Evolutionary conservation across 768 basidiomycete species (phyloP).

Genomic region (Daedaleopsis nitida): DNA sequence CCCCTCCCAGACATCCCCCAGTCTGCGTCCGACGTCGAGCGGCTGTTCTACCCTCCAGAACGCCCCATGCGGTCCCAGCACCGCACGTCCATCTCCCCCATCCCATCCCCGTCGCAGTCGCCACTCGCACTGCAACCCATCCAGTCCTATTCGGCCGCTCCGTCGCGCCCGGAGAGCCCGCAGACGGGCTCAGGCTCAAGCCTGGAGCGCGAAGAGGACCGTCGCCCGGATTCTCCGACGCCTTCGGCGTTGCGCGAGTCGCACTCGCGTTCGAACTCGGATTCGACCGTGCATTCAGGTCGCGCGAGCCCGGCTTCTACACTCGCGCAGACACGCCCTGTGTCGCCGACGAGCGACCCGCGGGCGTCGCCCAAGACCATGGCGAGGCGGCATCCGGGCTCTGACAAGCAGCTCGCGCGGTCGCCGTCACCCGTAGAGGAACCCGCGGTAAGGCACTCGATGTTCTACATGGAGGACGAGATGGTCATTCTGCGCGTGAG

Average conservation of each 20-base stretch:
- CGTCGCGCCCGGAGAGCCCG: constrained; percentile 1
- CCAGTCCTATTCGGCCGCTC: not conserved
- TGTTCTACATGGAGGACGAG: constrained; percentile 21
- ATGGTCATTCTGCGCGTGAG: constrained; percentile 18
- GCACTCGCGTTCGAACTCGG: not conserved
- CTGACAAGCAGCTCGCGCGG: constrained; percentile 7
- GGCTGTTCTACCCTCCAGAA: constrained; percentile 13
- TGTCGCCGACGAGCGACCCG: constrained; percentile 10
- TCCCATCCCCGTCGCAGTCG: constrained; percentile 13
- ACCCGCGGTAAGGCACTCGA: constrained; percentile 17
- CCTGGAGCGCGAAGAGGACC: constrained; percentile 1
- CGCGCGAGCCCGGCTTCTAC: constrained; percentile 10
- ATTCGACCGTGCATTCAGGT: not conserved
- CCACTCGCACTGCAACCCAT: constrained; percentile 11
- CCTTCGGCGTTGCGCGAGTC: constrained; percentile 4
- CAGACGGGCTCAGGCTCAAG: not conserved
- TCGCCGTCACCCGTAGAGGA: constrained; percentile 6
- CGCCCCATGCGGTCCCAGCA: constrained; percentile 11
- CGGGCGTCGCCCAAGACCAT: constrained; percentile 12
- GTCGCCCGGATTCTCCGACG: constrained; percentile 2
- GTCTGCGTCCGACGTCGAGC: constrained; percentile 14
- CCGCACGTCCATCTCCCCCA: not conserved
- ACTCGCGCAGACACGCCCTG: constrained; percentile 17
- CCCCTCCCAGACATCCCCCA: constrained; percentile 16
- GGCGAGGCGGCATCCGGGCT: not conserved